Conservation (phyloP, 2,329 filamentous ascomycete genomes). For the Mycosphaerella sp. region DNA sequence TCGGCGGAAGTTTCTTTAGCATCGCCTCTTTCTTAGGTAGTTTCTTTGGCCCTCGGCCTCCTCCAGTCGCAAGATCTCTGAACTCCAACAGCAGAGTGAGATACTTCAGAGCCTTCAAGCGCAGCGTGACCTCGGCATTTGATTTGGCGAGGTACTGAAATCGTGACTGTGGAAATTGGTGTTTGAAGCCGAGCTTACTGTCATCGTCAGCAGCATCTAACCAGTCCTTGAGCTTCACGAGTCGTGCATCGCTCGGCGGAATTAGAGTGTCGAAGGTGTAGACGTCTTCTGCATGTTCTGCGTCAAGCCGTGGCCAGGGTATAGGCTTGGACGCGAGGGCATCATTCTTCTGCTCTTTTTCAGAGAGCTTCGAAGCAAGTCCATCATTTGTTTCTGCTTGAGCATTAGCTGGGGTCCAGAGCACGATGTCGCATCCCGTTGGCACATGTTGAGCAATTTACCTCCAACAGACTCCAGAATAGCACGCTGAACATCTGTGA, state of each 20-base stretch:
- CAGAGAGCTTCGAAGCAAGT: conserved; percentile 58
- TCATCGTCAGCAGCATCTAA: conserved; percentile 53
- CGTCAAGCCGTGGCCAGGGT: conserved; percentile 61
- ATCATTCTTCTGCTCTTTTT: conserved; percentile 55
- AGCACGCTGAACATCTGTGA: conserved; percentile 51
- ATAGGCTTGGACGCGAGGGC: conserved; percentile 65
- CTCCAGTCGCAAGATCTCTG: conserved; percentile 35
- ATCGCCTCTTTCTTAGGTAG: conserved; percentile 60
- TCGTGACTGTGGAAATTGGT: conserved; percentile 60
- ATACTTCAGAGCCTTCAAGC: conserved; percentile 46
- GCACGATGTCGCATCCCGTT: conserved; percentile 51
- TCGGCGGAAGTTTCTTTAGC: conserved; percentile 43
- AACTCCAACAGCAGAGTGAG: conserved; percentile 46
- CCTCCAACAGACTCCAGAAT: conserved; percentile 42
- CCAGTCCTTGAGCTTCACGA: conserved; percentile 68
- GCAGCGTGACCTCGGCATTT: conserved; percentile 38
- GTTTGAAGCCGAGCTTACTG: conserved; percentile 46
- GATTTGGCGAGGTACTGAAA: conserved; percentile 53
- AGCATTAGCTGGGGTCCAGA: conserved; percentile 19
- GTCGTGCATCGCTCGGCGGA: conserved; percentile 58
- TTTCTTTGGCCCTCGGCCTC: conserved; percentile 35
- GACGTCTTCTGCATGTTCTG: conserved; percentile 62
- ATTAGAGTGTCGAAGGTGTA: conserved; percentile 63
- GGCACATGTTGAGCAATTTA: not conserved
- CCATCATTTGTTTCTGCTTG: conserved; percentile 47